Evolutionary conservation across 345 rosid genomes (phyloP).

Genomic region (Salix arbutifolia): DNA sequence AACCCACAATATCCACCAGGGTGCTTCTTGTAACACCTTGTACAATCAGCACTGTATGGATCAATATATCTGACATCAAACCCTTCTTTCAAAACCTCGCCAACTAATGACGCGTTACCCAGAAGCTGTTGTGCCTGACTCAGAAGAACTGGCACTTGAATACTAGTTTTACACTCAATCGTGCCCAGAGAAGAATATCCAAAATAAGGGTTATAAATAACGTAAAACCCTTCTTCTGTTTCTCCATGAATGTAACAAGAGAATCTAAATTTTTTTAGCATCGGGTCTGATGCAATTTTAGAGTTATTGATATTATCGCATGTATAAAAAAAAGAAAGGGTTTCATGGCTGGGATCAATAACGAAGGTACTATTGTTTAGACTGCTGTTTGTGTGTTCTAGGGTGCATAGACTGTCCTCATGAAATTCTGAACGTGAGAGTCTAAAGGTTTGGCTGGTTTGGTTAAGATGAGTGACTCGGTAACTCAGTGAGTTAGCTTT

Average conservation of each 20-base stretch:
- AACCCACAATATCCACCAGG: conserved; percentile 36
- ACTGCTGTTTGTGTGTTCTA: conserved; percentile 16
- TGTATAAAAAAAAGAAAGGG: conserved; percentile 22
- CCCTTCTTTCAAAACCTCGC: conserved; percentile 34
- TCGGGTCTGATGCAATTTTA: background rate
- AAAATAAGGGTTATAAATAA: conserved; percentile 22
- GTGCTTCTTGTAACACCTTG: background rate
- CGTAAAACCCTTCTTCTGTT: conserved; percentile 9
- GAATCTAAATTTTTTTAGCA: background rate
- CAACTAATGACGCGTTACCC: conserved; percentile 8
- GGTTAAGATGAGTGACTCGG: conserved; percentile 26
- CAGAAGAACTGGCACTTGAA: conserved; percentile 16
- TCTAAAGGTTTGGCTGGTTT: conserved; percentile 2
- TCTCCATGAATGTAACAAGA: conserved; percentile 9
- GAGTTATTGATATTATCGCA: background rate
- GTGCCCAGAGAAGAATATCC: background rate
- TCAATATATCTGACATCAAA: conserved; percentile 24
- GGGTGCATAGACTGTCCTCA: conserved; percentile 21
- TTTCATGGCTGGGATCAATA: background rate
- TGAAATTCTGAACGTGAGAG: conserved; percentile 29
- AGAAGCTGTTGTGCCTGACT: conserved; percentile 1
- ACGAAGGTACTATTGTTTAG: conserved; percentile 20
- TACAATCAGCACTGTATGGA: conserved; percentile 26
- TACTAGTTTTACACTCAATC: conserved; percentile 10
- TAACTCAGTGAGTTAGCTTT: conserved; percentile 15